phyloP scores from a whole-genome alignment of 1,284 basidiomycete species.

The Irpex lacteus region DNA sequence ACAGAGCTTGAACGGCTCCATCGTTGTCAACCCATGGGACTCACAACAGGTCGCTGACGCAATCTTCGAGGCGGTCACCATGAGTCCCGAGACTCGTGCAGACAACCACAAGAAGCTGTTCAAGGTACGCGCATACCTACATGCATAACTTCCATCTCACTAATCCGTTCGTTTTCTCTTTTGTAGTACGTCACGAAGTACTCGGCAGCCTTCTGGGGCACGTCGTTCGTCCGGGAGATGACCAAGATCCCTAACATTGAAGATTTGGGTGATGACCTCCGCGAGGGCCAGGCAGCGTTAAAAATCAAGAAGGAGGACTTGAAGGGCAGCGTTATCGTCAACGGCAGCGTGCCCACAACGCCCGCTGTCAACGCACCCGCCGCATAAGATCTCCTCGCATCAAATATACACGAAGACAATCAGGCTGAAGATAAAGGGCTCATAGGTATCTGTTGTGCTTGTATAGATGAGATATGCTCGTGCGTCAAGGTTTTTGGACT shows the following conservation, averaged over 20 bases:
- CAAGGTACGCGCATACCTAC: conserved; percentile 48
- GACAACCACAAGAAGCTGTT: conserved; percentile 95
- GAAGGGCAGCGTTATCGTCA: conserved; percentile 30
- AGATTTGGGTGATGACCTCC: conserved; percentile 15
- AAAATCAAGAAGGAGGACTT: conserved; percentile 30
- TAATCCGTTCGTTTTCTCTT: conserved; percentile 1
- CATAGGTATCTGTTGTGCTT: background rate
- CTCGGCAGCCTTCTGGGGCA: conserved; percentile 91
- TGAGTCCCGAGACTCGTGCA: conserved; percentile 76
- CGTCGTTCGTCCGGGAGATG: conserved; percentile 87
- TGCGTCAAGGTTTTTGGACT: background rate
- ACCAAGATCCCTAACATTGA: conserved; percentile 38
- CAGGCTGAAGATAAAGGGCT: background rate
- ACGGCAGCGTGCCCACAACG: conserved; percentile 32
- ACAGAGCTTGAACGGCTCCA: conserved; percentile 89
- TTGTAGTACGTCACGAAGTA: conserved; percentile 85
- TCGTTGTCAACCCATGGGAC: conserved; percentile 97
- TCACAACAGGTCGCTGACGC: conserved; percentile 95
- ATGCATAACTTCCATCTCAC: background rate
- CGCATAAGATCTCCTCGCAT: conserved; percentile 5
- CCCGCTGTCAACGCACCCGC: conserved; percentile 26
- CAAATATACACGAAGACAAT: background rate
- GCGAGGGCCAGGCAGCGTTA: conserved; percentile 38
- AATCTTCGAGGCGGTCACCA: conserved; percentile 91
- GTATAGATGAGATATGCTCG: background rate